Base-by-base conservation (phyloP, 768 basidiomycete species). In the Kondoa subrosea region DNA sequence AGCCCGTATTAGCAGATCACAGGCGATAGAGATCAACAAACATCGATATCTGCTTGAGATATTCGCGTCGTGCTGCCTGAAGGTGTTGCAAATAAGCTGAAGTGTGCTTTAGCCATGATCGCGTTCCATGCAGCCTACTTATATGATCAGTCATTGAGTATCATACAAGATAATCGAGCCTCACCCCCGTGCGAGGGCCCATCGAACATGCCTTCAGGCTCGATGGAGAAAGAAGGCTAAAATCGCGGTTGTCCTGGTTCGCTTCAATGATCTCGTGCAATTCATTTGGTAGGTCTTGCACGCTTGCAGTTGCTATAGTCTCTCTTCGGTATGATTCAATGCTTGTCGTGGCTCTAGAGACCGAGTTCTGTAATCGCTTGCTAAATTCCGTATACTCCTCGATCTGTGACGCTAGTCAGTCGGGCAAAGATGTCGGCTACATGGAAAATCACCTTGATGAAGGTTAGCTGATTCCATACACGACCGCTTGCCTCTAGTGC, bases 371-470 rank as follows among this genome's bases (percentile, higher is more conserved):
- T 16, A 63, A n/a, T 27, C 15, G 16, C 29, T 27, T 3, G 29
- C 27, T 63, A 32, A 63, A 27, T 32, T 63, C 27, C 8, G n/a
- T 21, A 32, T 63, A 63, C 30, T 63, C 61, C n/a, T 63, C 61
- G 61, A 63, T 27, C 61, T 63, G 27, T 27, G 61, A 2, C n/a
- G n/a, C n/a, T n/a, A n/a, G n/a, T 33, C 30, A 32, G 21, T 50
- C 40, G 21, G 40, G 21, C 27, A 63, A 17, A 8, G 27, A 27
- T 4, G 29, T 27, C 12, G 61, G 34, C 61, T 16, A 63, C 29
- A 63, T 32, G 29, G 16, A 31, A 12, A 27, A 16, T 32, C 3
- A 32, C 16, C 12, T 63, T 27, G 61, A 50, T 50, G 40, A 50
- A 50, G 8, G 40, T 50, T 8, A 50, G 40, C 40, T 50, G 40